Conservation (phyloP, 2,329 filamentous ascomycete species). For the Xylariomycetidae sp. region DNA sequence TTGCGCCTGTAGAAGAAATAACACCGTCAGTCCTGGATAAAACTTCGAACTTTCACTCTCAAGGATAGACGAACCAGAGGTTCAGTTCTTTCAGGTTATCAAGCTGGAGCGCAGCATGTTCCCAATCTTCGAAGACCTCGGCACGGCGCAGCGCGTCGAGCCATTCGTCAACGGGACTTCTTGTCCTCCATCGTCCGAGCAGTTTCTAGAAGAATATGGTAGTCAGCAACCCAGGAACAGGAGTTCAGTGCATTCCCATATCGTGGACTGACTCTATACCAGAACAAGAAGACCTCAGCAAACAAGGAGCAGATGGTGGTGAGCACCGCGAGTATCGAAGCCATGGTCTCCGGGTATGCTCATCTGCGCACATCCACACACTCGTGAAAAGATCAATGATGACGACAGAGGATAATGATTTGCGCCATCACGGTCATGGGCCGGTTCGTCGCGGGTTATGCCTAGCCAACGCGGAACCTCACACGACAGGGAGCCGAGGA, state of each 20-base stretch:
- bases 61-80: constrained; percentile 53
- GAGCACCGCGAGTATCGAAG: constrained; percentile 26
- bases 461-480: no score
- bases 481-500: neutral
- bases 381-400: neutral
- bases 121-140: constrained; percentile 76
- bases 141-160: constrained; percentile 60
- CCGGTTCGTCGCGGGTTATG: constrained; percentile 2
- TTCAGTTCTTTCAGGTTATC: constrained; percentile 77
- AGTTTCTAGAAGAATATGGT: constrained; percentile 48
- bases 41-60: no score
- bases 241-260: no score
- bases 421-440: constrained; percentile 1
- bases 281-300: constrained; percentile 56
- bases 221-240: no score
- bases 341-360: constrained; percentile 14
- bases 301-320: constrained; percentile 51
- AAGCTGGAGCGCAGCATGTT: constrained; percentile 74
- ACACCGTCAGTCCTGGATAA: no score
- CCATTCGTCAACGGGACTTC: constrained; percentile 59
- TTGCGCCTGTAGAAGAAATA: constrained; percentile 57
- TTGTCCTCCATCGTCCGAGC: constrained; percentile 59
- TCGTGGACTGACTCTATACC: constrained; percentile 51
- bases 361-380: constrained; percentile 9
- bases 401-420: no score